phyloP scores from a whole-genome alignment of 2,329 filamentous ascomycete species.

The Beauveria medogensis region DNA sequence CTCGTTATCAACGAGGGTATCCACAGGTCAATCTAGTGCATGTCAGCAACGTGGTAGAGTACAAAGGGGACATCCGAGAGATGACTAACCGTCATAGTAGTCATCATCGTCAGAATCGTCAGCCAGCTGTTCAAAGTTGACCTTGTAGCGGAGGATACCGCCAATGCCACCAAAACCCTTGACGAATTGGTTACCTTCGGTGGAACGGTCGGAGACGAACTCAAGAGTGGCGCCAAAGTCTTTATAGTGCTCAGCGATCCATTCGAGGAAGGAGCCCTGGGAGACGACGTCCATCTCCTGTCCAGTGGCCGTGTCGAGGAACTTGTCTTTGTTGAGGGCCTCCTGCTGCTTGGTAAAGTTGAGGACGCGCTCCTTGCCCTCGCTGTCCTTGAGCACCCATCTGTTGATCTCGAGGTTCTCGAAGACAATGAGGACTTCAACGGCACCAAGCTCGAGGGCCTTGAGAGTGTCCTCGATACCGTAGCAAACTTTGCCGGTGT shows the following conservation, averaged over 20 bases:
- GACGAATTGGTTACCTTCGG: slow-evolving; percentile 98
- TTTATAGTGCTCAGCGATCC: slow-evolving; percentile 97
- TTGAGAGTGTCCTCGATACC: slow-evolving; percentile 97
- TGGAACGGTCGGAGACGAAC: slow-evolving; percentile 95
- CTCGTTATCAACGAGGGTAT: slow-evolving; percentile 83
- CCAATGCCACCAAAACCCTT: slow-evolving; percentile 99
- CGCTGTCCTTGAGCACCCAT: slow-evolving; percentile 77
- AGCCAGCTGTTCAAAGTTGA: slow-evolving; percentile 98
- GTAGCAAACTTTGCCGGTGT: slow-evolving; percentile 95
- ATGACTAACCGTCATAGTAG: slow-evolving; percentile 63
- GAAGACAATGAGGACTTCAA: slow-evolving; percentile 90
- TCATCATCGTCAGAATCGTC: slow-evolving; percentile 91
- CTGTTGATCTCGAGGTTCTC: slow-evolving; percentile 95
- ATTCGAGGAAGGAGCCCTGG: slow-evolving; percentile 93
- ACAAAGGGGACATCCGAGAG: slow-evolving; percentile 7
- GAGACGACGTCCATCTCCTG: slow-evolving; percentile 94
- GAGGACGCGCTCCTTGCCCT: slow-evolving; percentile 63
- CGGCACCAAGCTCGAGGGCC: slow-evolving; percentile 89
- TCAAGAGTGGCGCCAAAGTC: slow-evolving; percentile 93
- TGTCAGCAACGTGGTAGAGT: slow-evolving; percentile 7
- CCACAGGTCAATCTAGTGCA: slow-evolving; percentile 72
- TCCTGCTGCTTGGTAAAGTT: slow-evolving; percentile 82
- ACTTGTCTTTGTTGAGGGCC: slow-evolving; percentile 63
- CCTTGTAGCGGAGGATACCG: slow-evolving; percentile 95
- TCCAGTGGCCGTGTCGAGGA: slow-evolving; percentile 91